These are phyloP conservation scores for Fusarium sp. DNA, from an alignment of 2,329 filamentous ascomycete species.

Conservation along the genomic window DNA sequence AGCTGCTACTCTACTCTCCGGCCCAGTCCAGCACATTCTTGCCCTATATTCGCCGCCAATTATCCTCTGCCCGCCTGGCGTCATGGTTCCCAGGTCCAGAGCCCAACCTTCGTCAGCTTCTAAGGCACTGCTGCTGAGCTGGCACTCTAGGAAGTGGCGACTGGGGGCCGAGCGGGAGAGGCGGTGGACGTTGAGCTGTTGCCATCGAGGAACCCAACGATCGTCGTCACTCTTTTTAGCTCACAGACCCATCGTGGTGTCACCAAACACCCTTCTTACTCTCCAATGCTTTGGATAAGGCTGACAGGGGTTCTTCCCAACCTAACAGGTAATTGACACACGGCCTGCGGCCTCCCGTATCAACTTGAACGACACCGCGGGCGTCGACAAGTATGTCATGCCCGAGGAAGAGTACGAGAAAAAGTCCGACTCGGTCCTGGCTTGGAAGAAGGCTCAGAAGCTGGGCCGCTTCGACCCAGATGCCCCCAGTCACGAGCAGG, in stretches of 20 bases:
- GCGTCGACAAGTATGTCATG: conserved; percentile 90
- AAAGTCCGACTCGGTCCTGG: conserved; percentile 87
- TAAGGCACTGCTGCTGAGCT: conserved; percentile 18
- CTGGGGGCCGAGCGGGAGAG: conserved; percentile 35
- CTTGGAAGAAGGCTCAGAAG: conserved; percentile 95
- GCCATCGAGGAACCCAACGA: conserved; percentile 8
- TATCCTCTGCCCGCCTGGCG: conserved; percentile 2
- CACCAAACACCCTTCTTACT: conserved; percentile 19
- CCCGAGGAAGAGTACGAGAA: conserved; percentile 87
- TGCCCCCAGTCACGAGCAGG: conserved; percentile 77
- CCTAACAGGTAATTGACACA: conserved; percentile 77
- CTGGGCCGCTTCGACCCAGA: conserved; percentile 95
- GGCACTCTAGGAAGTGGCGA: conserved; percentile 21
- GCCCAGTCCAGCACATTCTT: neutral
- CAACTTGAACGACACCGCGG: conserved; percentile 83
- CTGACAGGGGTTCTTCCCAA: conserved; percentile 44
- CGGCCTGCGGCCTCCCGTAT: conserved; percentile 79
- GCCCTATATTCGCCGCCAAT: conserved; percentile 20
- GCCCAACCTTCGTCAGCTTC: conserved; percentile 2
- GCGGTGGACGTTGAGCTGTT: conserved; percentile 33
- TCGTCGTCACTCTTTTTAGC: conserved; percentile 26
- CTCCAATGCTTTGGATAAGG: conserved; percentile 42
- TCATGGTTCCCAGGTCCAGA: conserved; percentile 22
- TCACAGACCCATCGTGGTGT: conserved; percentile 22
- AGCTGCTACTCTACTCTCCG: neutral